phyloP scores from a whole-genome alignment of 2,329 filamentous ascomycete species.

The Aureobasidium sp. region DNA sequence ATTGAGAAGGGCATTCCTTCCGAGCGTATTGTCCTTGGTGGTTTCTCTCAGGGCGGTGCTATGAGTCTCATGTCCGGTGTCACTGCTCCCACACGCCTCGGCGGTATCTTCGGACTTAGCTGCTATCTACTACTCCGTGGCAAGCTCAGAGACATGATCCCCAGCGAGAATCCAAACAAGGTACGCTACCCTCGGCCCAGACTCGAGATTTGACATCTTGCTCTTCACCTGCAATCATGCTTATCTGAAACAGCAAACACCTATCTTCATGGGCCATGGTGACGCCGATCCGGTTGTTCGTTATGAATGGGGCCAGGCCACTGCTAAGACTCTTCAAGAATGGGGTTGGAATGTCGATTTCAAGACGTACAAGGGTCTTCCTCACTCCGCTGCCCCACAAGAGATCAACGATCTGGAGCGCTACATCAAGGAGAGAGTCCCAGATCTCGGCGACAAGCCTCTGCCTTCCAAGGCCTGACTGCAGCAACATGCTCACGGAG shows the following conservation, averaged over 20 bases:
- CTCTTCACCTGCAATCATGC: not conserved
- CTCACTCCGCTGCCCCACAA: conserved; percentile 65
- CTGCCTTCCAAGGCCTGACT: conserved; percentile 11
- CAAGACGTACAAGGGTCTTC: conserved; percentile 67
- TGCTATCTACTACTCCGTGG: conserved; percentile 68
- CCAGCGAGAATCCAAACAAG: conserved; percentile 38
- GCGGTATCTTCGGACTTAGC: conserved; percentile 79
- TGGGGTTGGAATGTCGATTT: conserved; percentile 67
- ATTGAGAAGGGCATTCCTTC: conserved; percentile 72
- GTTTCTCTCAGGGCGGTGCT: conserved; percentile 80
- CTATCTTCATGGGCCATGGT: conserved; percentile 88
- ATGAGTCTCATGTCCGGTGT: conserved; percentile 76
- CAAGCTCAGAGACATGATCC: conserved; percentile 52
- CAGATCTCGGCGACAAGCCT: conserved; percentile 35
- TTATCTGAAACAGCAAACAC: conserved; percentile 49
- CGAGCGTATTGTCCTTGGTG: conserved; percentile 75
- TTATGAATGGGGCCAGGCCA: conserved; percentile 59
- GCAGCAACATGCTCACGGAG: not conserved
- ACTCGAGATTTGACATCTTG: not conserved
- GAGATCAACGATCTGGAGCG: conserved; percentile 77
- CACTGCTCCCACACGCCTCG: conserved; percentile 65
- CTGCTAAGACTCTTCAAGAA: conserved; percentile 57
- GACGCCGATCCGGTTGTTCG: conserved; percentile 64
- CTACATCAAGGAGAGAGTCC: conserved; percentile 48
- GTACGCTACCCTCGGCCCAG: not conserved